Percentiles rank a stretch among this genome's conserved stretches.
Conservation (phyloP, 371 early-diverging fungal species). For the Mortierella sp. region DNA sequence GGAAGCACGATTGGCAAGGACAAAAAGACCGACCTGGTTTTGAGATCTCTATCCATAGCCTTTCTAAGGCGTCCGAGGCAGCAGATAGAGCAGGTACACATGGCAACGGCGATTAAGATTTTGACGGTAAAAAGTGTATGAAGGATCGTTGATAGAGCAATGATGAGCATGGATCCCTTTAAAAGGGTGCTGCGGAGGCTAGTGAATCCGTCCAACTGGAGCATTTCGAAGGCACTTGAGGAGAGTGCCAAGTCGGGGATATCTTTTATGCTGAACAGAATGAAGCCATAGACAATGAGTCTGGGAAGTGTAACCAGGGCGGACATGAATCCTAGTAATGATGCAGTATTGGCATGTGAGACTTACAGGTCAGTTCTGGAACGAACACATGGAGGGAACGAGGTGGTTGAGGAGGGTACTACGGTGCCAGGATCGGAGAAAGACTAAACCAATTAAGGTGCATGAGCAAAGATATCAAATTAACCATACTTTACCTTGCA, state of each 20-base stretch:
- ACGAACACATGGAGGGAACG: too few relatives aligned
- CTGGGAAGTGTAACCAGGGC: conserved; percentile 30
- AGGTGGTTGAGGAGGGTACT: too few relatives aligned
- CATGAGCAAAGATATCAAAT: not conserved
- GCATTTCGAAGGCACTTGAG: conserved; percentile 4
- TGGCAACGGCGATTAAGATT: not conserved
- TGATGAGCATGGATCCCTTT: conserved; percentile 6
- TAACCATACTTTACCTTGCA: conserved; percentile 27
- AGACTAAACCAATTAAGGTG: not conserved
- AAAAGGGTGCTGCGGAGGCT: not conserved
- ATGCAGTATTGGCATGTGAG: conserved; percentile 27
- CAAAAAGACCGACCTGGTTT: conserved; percentile 16
- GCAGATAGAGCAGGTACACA: conserved; percentile 24
- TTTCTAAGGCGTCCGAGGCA: conserved; percentile 23
- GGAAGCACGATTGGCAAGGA: not conserved
- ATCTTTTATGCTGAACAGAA: conserved; percentile 16
- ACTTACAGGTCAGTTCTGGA: not conserved
- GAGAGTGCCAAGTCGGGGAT: conserved; percentile 22
- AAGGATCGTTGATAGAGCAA: conserved; percentile 9
- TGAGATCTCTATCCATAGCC: conserved; percentile 29
- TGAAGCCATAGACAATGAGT: conserved; percentile 21
- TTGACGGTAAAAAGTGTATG: conserved; percentile 16
- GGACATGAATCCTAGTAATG: conserved; percentile 20
- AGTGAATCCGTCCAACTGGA: conserved; percentile 2
- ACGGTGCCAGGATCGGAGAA: not conserved